Evolutionary conservation across 1,139 yeast species (phyloP).

Genomic region (Taphrina wiesneri): DNA sequence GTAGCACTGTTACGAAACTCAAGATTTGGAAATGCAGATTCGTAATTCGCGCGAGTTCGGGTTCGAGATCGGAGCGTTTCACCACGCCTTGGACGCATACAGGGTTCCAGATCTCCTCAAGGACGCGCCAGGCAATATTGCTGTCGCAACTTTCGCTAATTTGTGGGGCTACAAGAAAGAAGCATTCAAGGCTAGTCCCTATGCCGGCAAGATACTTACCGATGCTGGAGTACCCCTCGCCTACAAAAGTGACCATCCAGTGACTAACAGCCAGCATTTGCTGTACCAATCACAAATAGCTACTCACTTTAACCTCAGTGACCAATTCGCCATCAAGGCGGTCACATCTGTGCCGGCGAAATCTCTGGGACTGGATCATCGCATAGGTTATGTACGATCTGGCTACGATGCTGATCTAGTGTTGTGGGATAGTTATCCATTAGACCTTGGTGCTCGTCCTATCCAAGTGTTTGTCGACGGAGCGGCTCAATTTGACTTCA

Average conservation of each 20-base stretch:
- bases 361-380: constrained; percentile 17
- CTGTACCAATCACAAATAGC: constrained; percentile 12
- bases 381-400: constrained; percentile 7
- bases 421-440: constrained; percentile 17
- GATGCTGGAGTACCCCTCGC: constrained; percentile 20
- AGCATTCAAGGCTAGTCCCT: constrained; percentile 20
- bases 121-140: constrained; percentile 12
- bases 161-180: constrained; percentile 28
- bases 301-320: constrained; percentile 7
- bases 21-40: constrained; percentile 16
- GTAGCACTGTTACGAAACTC: constrained; percentile 20
- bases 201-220: constrained; percentile 21
- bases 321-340: constrained; percentile 17
- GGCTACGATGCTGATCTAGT: constrained; percentile 30
- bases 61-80: constrained; percentile 19
- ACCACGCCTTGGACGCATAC: constrained; percentile 21
- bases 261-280: constrained; percentile 18
- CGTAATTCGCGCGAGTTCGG: constrained; percentile 20
- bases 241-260: constrained; percentile 23
- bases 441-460: constrained; percentile 24
- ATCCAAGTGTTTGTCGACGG: constrained; percentile 25
- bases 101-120: constrained; percentile 14
- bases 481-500: constrained; percentile 12
- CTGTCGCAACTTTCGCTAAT: constrained; percentile 12
- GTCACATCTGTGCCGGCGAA: constrained; percentile 21